A percentile compares a stretch with the other conserved stretches of the same genome.
Evolutionary conservation across 2,329 filamentous ascomycete genomes (phyloP).

Genomic region (Geoglossum cookeanum): DNA sequence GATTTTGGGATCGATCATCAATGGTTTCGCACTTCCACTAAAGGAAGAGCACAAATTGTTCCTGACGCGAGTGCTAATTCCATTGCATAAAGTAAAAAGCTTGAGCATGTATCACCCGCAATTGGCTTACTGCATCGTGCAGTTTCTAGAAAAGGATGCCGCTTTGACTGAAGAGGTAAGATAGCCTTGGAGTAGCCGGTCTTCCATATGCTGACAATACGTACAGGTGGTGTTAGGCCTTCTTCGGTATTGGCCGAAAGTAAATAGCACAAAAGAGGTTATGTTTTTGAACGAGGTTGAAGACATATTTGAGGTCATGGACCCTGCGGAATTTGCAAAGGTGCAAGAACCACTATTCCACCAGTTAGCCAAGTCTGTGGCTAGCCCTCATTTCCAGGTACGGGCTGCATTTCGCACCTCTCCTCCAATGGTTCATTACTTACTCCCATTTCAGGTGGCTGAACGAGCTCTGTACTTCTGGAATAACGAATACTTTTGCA

Average conservation of each 20-base stretch:
- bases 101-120: constrained; percentile 99
- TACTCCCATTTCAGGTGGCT: constrained; percentile 42
- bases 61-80: constrained; percentile 77
- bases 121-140: constrained; percentile 94
- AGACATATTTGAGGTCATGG: constrained; percentile 99
- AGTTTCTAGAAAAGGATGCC: constrained; percentile 95
- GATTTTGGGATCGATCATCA: constrained; percentile 96
- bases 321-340: constrained; percentile 94
- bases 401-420: constrained; percentile 7
- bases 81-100: constrained; percentile 95
- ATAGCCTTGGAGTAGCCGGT: not conserved
- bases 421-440: constrained; percentile 7
- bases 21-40: constrained; percentile 85
- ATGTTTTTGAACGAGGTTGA: constrained; percentile 99
- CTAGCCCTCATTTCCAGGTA: constrained; percentile 91
- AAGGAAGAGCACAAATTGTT: constrained; percentile 99
- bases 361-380: constrained; percentile 91
- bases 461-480: constrained; percentile 97
- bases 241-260: constrained; percentile 95
- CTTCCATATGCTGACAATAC: constrained; percentile 5
- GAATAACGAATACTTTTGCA: constrained; percentile 99
- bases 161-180: constrained; percentile 83
- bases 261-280: constrained; percentile 98
- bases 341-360: constrained; percentile 96
- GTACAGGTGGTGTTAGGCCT: constrained; percentile 74